Evolutionary conservation across 2,329 filamentous ascomycete genomes (phyloP).

Genomic region (Aureobasidium uvarum): DNA sequence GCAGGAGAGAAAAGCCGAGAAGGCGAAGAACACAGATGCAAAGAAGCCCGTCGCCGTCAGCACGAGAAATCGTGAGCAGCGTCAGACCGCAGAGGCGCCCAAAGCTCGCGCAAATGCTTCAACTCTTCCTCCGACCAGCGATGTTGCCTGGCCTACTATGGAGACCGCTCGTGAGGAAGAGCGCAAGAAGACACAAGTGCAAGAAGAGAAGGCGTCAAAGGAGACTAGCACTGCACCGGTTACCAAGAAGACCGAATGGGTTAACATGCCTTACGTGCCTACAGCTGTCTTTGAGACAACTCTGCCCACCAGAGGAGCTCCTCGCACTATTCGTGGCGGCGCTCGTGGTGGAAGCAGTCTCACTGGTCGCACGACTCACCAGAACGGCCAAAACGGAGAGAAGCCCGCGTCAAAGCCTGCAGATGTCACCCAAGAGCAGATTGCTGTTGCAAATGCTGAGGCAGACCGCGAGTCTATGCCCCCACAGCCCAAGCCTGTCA

Average conservation of each 20-base stretch:
- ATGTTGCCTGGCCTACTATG: slow-evolving; percentile 84
- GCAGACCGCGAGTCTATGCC: slow-evolving; percentile 36
- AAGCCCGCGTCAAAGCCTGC: slow-evolving; percentile 4
- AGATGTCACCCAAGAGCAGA: slow-evolving; percentile 1
- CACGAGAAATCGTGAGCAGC: slow-evolving; percentile 20
- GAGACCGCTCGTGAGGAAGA: slow-evolving; percentile 74
- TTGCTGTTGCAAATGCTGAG: slow-evolving; percentile 27
- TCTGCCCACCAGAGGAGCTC: slow-evolving; percentile 49
- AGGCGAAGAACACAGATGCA: slow-evolving; percentile 28
- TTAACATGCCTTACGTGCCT: slow-evolving; percentile 76
- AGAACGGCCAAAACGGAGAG: slow-evolving; percentile 26
- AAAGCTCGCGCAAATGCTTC: slow-evolving; percentile 10
- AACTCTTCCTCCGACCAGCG: slow-evolving; percentile 65
- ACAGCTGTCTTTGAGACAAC: slow-evolving; percentile 85
- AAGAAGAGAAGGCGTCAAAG: slow-evolving; percentile 64
- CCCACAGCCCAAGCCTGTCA: slow-evolving; percentile 32
- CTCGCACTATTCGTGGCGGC: slow-evolving; percentile 51
- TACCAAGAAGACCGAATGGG: slow-evolving; percentile 80
- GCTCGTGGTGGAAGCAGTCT: slow-evolving; percentile 56
- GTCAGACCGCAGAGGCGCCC: slow-evolving; percentile 12
- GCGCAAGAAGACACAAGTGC: slow-evolving; percentile 68
- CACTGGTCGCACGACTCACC: slow-evolving; percentile 44
- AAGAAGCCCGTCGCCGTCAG: slow-evolving; percentile 31
- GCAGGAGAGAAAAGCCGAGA: slow-evolving; percentile 37
- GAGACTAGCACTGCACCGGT: slow-evolving; percentile 54